These are phyloP conservation scores for Pinus albicaulis DNA, from an alignment of 75 land plant genomes.

Conservation along the genomic window DNA sequence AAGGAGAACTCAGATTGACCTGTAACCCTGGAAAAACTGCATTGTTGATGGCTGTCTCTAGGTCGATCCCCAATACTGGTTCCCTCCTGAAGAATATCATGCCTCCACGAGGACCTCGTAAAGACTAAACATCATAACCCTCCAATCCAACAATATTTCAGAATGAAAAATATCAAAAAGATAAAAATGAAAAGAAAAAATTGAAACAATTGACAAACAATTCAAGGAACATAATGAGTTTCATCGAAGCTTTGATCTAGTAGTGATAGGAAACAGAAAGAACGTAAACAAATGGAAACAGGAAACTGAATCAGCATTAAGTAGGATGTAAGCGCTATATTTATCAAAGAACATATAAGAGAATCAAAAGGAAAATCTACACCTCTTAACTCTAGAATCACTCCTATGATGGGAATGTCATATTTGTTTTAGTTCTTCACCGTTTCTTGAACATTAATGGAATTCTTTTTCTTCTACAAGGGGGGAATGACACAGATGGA, in stretches of 20 bases:
- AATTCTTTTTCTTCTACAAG: too few relatives aligned
- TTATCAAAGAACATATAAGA: too few relatives aligned
- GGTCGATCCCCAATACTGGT: conserved; percentile 67
- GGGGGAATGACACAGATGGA: too few relatives aligned
- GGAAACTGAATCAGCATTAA: not conserved
- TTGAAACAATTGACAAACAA: too few relatives aligned
- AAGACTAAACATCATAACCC: conserved; percentile 44
- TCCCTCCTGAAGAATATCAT: conserved; percentile 94
- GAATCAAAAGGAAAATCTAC: not conserved
- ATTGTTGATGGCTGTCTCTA: conserved; percentile 85
- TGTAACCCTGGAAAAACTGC: conserved; percentile 95
- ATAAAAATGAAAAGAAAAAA: too few relatives aligned
- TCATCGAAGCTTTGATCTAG: too few relatives aligned
- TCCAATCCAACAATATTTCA: not conserved
- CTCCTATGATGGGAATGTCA: too few relatives aligned
- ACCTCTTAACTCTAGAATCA: not conserved
- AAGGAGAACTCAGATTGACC: conserved; percentile 33
- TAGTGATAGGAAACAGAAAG: not conserved
- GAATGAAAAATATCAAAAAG: not conserved
- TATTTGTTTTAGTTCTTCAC: too few relatives aligned
- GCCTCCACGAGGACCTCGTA: conserved; percentile 94
- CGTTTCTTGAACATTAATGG: too few relatives aligned
- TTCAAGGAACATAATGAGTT: too few relatives aligned
- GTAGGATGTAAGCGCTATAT: not conserved
- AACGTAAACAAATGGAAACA: not conserved